Conservation (phyloP, 306 rosid genomes). For the Casuarina equisetifolia region DNA sequence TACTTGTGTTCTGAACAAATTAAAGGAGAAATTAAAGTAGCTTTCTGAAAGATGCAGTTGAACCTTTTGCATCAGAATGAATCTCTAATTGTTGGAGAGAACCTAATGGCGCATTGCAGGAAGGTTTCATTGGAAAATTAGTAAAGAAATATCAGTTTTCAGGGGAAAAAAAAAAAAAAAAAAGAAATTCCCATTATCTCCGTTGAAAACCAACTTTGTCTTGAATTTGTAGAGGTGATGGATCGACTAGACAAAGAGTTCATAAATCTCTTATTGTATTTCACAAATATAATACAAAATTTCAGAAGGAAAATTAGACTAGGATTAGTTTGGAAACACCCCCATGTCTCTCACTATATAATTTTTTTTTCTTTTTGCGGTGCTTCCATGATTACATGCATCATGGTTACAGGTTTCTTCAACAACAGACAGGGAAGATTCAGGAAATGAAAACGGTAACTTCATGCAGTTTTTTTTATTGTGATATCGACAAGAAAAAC, state of each 20-base stretch:
- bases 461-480: background rate
- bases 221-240: background rate
- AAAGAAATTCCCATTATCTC: background rate
- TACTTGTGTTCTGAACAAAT: background rate
- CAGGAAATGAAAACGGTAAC: background rate
- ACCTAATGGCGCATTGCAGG: too few relatives aligned
- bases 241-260: background rate
- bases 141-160: too few relatives aligned
- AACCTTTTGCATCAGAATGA: background rate
- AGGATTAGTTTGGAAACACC: background rate
- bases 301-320: background rate
- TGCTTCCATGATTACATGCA: background rate
- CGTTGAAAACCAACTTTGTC: background rate
- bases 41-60: background rate
- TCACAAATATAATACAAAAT: background rate
- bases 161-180: background rate
- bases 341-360: background rate
- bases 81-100: too few relatives aligned
- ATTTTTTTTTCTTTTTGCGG: background rate
- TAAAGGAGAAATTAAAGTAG: background rate
- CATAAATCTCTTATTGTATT: background rate
- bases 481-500: background rate
- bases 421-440: background rate
- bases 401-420: background rate
- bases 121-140: too few relatives aligned